Base-by-base conservation (phyloP, 2,329 filamentous ascomycete species). In the Gnomoniopsis sp. region DNA sequence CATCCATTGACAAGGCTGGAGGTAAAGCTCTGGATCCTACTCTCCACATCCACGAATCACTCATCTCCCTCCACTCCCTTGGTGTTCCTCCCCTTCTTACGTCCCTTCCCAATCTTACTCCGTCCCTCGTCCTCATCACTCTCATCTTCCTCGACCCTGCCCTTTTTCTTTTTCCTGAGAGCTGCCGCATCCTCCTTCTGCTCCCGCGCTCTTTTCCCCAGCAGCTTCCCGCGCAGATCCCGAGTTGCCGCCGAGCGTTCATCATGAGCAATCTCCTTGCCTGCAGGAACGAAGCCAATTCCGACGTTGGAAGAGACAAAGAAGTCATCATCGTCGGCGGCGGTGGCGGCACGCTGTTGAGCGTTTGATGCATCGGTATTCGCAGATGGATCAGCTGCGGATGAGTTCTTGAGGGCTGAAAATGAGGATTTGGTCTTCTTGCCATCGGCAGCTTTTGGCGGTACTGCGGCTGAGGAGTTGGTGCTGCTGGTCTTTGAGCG, bases 121-220 rank as follows among this genome's bases (percentile, higher is more conserved):
- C 69, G 58, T 3, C 70, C 71, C 14, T 65, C 53, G 19, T 71
- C 69, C 55, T 72, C 70, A 19, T 73, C 70, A 55, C 69, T 80
- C 17, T 62, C 77, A 34, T 74, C 75, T 1, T 77, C 77, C 1
- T 77, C 79, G 57, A 67, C 78, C 15, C 65, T 80, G 0, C 75
- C 75, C 1, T 76, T 58, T 59, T 63, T 57, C 50, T 51, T 50
- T 53, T 38, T 53, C 46, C 72, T 77, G 19, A 68, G 72, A 12
- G 77, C 11, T 0, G 62, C 58, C 19, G 62, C 64, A n/a, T 55
- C 60, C 52, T 57, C 61, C 47, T 34, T 54, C 50, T 60, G 19
- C 61, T 54, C 21, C 55, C 59, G n/a, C 47, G 6, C 57, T 44
- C 51, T 57, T 55, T 59, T 59, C 19, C 71, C 71, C 22, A 71